These are phyloP conservation scores for Russula sp. DNA, from an alignment of 768 basidiomycete species.

Conservation along the genomic window DNA sequence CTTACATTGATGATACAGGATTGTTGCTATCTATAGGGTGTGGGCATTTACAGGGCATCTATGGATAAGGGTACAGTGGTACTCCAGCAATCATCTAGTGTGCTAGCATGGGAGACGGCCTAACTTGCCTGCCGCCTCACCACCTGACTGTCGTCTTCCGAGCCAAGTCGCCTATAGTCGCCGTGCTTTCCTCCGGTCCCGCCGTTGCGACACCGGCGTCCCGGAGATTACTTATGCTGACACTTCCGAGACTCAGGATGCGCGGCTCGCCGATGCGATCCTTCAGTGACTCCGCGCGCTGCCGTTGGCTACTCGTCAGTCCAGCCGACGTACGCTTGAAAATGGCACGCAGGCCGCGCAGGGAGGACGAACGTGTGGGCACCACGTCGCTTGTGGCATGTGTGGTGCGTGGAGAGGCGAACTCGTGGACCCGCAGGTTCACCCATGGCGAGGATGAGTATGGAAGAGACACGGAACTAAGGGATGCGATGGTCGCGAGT, in stretches of 20 bases:
- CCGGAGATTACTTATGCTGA: conserved; percentile 8
- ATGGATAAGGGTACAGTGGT: neutral
- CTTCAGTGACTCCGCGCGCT: conserved; percentile 14
- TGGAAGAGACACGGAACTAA: neutral
- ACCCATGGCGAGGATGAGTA: neutral
- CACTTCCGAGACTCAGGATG: conserved; percentile 10
- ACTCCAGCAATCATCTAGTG: neutral
- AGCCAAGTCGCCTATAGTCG: neutral
- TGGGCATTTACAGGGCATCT: neutral
- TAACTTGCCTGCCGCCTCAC: neutral
- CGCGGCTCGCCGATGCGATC: conserved; percentile 11
- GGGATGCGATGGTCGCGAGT: neutral
- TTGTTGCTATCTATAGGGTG: neutral
- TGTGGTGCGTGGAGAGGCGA: neutral
- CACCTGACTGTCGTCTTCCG: neutral
- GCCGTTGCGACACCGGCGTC: neutral
- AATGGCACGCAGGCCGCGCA: conserved; percentile 10
- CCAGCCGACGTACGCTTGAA: conserved; percentile 16
- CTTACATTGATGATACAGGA: neutral
- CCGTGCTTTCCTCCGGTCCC: neutral
- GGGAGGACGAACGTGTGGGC: conserved; percentile 4
- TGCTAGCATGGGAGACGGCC: neutral
- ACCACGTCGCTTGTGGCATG: neutral
- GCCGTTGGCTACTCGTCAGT: neutral
- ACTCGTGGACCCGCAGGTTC: neutral